Conservation (phyloP, 192 early-diverging fungal genomes). For the Backusella circina region DNA sequence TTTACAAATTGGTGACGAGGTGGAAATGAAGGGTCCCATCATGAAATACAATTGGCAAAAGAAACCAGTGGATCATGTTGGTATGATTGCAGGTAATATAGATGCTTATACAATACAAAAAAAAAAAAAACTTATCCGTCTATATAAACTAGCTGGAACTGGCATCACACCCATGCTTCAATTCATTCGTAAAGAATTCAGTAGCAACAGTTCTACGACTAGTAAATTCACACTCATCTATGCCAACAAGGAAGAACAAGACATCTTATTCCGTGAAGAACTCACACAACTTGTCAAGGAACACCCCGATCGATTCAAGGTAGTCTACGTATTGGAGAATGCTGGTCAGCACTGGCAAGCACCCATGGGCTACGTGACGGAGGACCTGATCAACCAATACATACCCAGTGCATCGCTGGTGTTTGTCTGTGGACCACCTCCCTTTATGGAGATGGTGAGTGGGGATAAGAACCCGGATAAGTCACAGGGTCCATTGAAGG, state of each 20-base stretch:
- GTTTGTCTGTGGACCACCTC: slow-evolving; percentile 55
- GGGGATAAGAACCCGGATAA: slow-evolving; percentile 80
- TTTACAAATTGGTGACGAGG: slow-evolving; percentile 65
- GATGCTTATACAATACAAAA: background rate
- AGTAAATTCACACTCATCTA: slow-evolving; percentile 71
- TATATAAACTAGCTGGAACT: slow-evolving; percentile 50
- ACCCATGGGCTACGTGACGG: slow-evolving; percentile 70
- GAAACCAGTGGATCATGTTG: slow-evolving; percentile 59
- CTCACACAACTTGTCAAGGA: slow-evolving; percentile 52
- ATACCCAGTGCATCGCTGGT: slow-evolving; percentile 50
- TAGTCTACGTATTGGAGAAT: slow-evolving; percentile 64
- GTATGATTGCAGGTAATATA: slow-evolving; percentile 59
- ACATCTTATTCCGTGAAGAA: slow-evolving; percentile 63
- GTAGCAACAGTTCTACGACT: slow-evolving; percentile 40
- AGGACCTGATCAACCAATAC: slow-evolving; percentile 63
- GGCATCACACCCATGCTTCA: slow-evolving; percentile 71
- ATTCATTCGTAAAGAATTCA: slow-evolving; percentile 59
- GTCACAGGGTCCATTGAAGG: slow-evolving; percentile 78
- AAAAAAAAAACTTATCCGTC: background rate
- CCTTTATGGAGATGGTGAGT: slow-evolving; percentile 65
- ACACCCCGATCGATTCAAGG: slow-evolving; percentile 61
- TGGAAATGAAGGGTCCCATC: slow-evolving; percentile 76
- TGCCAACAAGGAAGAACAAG: slow-evolving; percentile 62
- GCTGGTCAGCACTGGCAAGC: slow-evolving; percentile 63
- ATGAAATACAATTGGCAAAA: slow-evolving; percentile 57